Percentiles rank a stretch among this genome's conserved stretches.
Evolutionary conservation across 805 yeast species (phyloP).

Genomic region (Zygosaccharomyces rouxii): DNA sequence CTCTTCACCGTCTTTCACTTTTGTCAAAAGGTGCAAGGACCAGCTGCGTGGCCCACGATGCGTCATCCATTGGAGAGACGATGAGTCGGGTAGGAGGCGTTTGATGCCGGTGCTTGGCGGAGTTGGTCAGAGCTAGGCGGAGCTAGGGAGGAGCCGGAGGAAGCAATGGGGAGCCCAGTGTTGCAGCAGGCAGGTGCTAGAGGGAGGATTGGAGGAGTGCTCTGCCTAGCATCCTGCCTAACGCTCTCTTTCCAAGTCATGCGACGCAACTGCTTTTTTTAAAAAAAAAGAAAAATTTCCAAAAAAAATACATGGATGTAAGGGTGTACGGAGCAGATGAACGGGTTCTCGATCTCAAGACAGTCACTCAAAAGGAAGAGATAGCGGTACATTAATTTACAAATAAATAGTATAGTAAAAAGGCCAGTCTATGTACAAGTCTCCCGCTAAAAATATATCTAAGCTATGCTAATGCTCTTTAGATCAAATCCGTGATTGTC

Average conservation of each 20-base stretch:
- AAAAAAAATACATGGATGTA: background rate
- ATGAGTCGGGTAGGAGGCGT: background rate
- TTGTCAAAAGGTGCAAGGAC: background rate
- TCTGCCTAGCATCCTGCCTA: background rate
- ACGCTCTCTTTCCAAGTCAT: background rate
- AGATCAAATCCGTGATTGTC: slow-evolving; percentile 36
- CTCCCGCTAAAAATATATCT: background rate
- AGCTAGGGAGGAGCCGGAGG: too few relatives aligned
- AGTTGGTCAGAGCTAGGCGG: background rate
- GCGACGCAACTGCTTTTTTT: background rate
- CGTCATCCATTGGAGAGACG: background rate
- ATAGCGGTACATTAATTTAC: background rate
- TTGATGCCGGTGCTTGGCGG: background rate
- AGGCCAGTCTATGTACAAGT: slow-evolving; percentile 5
- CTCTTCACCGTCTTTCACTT: background rate
- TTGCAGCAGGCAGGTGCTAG: too few relatives aligned
- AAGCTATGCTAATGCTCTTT: slow-evolving; percentile 25
- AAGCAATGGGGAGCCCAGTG: too few relatives aligned
- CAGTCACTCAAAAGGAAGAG: background rate
- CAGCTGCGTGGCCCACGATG: background rate
- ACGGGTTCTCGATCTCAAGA: background rate
- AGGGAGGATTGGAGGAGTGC: too few relatives aligned
- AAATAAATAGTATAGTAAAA: too few relatives aligned
- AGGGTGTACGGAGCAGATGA: too few relatives aligned
- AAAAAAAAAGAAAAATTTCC: background rate